phyloP scores from a whole-genome alignment of 768 basidiomycete species.

The Suillus hirtellus region DNA sequence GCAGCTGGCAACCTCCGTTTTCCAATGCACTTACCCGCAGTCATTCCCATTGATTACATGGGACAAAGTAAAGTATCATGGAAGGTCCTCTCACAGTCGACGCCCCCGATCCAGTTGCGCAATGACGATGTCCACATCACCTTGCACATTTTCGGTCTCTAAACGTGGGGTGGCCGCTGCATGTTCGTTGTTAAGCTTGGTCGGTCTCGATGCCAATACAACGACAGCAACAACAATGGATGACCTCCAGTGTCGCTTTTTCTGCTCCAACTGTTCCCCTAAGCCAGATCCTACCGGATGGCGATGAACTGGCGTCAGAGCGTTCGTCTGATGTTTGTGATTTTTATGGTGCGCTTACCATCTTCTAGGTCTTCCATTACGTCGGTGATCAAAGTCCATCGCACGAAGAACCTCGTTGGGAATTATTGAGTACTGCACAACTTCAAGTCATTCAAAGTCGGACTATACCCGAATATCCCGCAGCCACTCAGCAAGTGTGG shows the following conservation, averaged over 20 bases:
- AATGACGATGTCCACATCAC: too few species aligned
- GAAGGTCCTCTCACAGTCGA: neutral
- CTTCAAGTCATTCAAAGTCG: neutral
- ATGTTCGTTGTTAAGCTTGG: neutral
- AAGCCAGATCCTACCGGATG: neutral
- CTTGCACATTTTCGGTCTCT: neutral
- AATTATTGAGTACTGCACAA: neutral
- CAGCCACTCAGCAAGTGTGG: neutral
- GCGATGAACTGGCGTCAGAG: constrained; percentile 3
- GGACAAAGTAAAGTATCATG: neutral
- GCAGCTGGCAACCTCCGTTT: constrained; percentile 2
- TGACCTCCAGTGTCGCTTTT: neutral
- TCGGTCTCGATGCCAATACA: neutral
- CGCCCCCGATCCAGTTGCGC: too few species aligned
- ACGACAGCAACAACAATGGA: constrained; percentile 1
- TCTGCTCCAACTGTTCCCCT: neutral
- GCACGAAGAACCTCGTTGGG: constrained; percentile 3
- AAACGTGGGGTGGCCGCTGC: neutral
- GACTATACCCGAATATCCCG: neutral
- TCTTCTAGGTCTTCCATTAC: constrained; percentile 8
- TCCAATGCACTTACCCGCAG: neutral
- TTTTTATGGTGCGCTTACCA: neutral
- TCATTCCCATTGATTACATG: neutral
- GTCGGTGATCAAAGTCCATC: neutral
- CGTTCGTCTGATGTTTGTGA: neutral